Evolutionary conservation across 768 basidiomycete genomes (phyloP).

Genomic region (Pleurotus sapidus): DNA sequence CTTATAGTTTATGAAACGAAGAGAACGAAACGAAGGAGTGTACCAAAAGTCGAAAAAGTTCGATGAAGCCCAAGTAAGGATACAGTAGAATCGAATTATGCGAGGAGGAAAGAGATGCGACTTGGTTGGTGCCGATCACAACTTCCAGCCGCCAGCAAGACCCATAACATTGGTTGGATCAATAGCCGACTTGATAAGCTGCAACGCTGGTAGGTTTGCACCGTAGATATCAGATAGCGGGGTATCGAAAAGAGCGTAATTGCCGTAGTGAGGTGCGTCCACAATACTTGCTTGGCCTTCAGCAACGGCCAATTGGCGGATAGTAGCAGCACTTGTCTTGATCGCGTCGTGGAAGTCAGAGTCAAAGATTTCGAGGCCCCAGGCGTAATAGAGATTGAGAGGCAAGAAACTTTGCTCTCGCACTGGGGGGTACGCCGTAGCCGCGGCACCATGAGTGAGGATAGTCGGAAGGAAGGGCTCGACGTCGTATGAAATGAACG

Average conservation of each 20-base stretch:
- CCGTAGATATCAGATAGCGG: conserved; percentile 51
- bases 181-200: conserved; percentile 35
- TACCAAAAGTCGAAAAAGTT: too few relatives aligned
- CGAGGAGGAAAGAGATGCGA: too few relatives aligned
- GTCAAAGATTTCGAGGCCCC: conserved; percentile 17
- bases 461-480: conserved; percentile 47
- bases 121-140: conserved; percentile 11
- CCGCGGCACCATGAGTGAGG: conserved; percentile 31
- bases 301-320: conserved; percentile 34
- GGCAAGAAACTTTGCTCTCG: conserved; percentile 21
- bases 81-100: too few relatives aligned
- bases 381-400: conserved; percentile 23
- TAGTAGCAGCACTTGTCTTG: conserved; percentile 31
- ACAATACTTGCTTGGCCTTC: conserved; percentile 35
- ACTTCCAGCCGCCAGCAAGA: conserved; percentile 65
- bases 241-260: conserved; percentile 57
- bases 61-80: too few relatives aligned
- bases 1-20: too few relatives aligned
- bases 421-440: conserved; percentile 43
- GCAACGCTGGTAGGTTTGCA: conserved; percentile 37
- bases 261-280: conserved; percentile 48
- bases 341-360: conserved; percentile 35
- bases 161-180: conserved; percentile 65
- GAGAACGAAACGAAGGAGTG: too few relatives aligned
- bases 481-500: conserved; percentile 42